These are phyloP conservation scores for Pichia sorboxylosa DNA, from an alignment of 1,139 yeast genomes.

Conservation along the genomic window DNA sequence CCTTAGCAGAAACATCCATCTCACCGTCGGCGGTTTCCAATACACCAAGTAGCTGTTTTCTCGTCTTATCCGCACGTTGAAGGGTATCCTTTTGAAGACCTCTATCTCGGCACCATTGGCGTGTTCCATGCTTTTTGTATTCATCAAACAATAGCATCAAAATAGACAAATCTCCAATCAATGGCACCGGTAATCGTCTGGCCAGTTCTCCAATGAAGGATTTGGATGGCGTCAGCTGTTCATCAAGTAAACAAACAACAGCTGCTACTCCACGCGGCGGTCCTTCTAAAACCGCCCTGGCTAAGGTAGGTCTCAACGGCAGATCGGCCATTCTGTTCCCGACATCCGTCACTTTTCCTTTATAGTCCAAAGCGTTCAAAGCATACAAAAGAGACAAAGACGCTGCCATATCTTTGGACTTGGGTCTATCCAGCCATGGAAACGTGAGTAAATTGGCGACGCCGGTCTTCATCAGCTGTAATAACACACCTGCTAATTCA, in stretches of 20 bases:
- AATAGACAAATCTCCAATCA: too few species aligned
- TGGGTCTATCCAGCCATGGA: constrained; percentile 83
- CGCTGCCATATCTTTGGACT: constrained; percentile 56
- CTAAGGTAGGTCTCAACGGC: constrained; percentile 84
- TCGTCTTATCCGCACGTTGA: constrained; percentile 56
- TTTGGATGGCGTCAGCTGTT: constrained; percentile 37
- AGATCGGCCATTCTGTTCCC: constrained; percentile 88
- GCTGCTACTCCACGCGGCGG: constrained; percentile 60
- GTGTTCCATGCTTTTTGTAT: too few species aligned
- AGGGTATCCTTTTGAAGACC: constrained; percentile 68
- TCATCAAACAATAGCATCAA: too few species aligned
- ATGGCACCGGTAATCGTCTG: too few species aligned
- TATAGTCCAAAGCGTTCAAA: constrained; percentile 75
- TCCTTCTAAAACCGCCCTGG: constrained; percentile 61
- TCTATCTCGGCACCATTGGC: constrained; percentile 87
- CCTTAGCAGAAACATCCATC: neutral
- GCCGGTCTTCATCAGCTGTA: constrained; percentile 69
- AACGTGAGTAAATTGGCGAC: constrained; percentile 71
- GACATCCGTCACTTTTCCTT: constrained; percentile 62
- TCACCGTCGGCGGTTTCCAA: constrained; percentile 25
- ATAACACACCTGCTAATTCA: constrained; percentile 67
- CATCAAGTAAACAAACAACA: constrained; percentile 75
- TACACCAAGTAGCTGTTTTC: constrained; percentile 55
- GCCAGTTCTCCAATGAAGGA: too few species aligned
- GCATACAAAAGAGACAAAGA: constrained; percentile 74